Conservation (phyloP, 495 filamentous ascomycete species). For the Penicillium dipodomyicola region DNA sequence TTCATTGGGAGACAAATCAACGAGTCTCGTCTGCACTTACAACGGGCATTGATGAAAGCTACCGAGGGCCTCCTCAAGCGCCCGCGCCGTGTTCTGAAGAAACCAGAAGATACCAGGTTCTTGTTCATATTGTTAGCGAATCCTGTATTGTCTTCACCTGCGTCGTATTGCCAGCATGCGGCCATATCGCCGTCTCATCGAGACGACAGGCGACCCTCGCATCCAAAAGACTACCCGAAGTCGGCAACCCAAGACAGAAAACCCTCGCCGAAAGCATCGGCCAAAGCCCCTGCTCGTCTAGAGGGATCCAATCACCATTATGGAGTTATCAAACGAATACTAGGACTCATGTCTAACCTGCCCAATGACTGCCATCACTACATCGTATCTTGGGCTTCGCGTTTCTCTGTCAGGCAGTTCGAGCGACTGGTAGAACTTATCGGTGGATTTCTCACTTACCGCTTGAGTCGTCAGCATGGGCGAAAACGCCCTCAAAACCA, state of each 20-base stretch:
- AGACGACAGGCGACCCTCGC: conserved; percentile 32
- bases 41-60: conserved; percentile 72
- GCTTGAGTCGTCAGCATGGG: conserved; percentile 70
- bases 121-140: conserved; percentile 83
- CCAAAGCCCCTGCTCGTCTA: conserved; percentile 16
- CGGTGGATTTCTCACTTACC: conserved; percentile 77
- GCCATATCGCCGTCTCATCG: conserved; percentile 10
- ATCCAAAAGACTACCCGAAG: conserved; percentile 25
- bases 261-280: conserved; percentile 19
- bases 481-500: conserved; percentile 58
- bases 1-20: conserved; percentile 59
- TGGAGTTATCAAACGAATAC: conserved; percentile 81
- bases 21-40: conserved; percentile 67
- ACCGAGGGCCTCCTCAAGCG: conserved; percentile 84
- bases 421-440: conserved; percentile 71
- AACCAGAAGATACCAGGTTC: conserved; percentile 72
- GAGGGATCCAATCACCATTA: conserved; percentile 60
- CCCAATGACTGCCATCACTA: conserved; percentile 75
- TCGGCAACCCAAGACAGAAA: conserved; percentile 23
- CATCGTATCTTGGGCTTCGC: conserved; percentile 81
- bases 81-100: conserved; percentile 67
- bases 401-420: conserved; percentile 66
- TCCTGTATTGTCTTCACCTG: conserved; percentile 59
- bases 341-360: conserved; percentile 76
- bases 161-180: conserved; percentile 10